Evolutionary conservation across 2,329 filamentous ascomycete genomes (phyloP), one percentile per base, ranked within the genome.

Genomic region (Cytospora piceae): DNA sequence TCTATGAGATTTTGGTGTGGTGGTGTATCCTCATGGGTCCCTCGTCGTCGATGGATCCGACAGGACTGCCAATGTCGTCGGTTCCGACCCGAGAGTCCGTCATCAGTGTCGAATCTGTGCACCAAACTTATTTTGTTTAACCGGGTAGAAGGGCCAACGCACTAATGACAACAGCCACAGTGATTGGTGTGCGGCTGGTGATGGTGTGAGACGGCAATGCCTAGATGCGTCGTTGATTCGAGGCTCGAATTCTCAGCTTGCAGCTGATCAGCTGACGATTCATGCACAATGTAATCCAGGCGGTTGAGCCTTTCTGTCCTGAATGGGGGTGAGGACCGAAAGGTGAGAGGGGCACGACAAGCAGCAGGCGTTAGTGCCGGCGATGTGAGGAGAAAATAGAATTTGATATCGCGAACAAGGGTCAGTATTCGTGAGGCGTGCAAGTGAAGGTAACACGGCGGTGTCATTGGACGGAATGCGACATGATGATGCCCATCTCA

Each of bases 401-500:
- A 17, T n/a, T 8, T 3, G 51, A 56, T 57, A 51, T 65, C 57
- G 39, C 31, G 58, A 34, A 56, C 63, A 46, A 32, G 63, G 63
- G 27, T 57, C 11, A 52, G 22, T 54, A 51, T 56, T 65, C 51
- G 51, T 49, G 63, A 39, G 63, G 63, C 63, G 54, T 61, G 61
- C 53, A 57, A 42, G 54, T 8, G 42, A 15, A 31, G 15, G 39
- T 31, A 42, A 58, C 53, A 58, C 54, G n/a, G n/a, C 22, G 22
- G n/a, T 61, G 52, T 17, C 58, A 61, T 61, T 61, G 63, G 56
- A 20, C 22, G 12, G 11, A 46, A 55, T 61, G 34, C 61, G 61
- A 58, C 54, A 46, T 39, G 15, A 39, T 29, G 32, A 22, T 22
- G 37, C 17, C 32, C 32, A 31, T 29, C 46, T 20, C 37, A 46